Evolutionary conservation across 192 early-diverging fungal genomes (phyloP), one percentile per base, ranked within the genome.

Genomic region (Allomyces javanicus): DNA sequence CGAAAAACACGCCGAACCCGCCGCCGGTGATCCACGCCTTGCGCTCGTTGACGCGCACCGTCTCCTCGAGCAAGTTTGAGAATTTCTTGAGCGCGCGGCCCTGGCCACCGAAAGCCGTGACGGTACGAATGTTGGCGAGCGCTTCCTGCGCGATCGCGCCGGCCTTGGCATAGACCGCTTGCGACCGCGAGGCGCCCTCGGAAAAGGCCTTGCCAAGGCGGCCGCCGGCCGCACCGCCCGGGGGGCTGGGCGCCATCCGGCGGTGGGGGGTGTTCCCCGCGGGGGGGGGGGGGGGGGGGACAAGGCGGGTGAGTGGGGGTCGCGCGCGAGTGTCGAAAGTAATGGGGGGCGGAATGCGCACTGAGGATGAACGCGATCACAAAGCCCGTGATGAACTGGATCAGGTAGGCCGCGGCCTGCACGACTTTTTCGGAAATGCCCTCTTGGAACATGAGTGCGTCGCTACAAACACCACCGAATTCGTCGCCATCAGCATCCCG

Each of bases 111-210:
- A 97, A 95, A 9, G 92, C 81, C 63, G 79, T 82, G n/a, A 97
- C 88, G 21, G 93, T 97, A 50, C 89, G 83, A 62, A 95, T 89
- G 22, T 83, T 79, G 27, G 85, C 73, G 33, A 97, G 73, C 0
- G 85, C 90, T 70, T 97, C 88, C 69, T 90, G 84, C 1, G 91
- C 94, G 43, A 95, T 78, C 17, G 83, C 84, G 61, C 91, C 91
- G 10, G 92, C 93, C 33, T 75, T 78, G n/a, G 88, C 92, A 70
- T 93, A 94, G 14, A 85, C 76, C 70, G 81, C 76, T 69, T 85
- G 81, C 1, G 80, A 79, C 45, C 76, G 71, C 10, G 72, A 64
- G 4, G 84, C 68, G 25, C 72, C 75, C 9, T 66, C 64, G 5
- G 76, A 74, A 6, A 85, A 61, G 65, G 82, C 66, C 61, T 82